Conservation (phyloP, 2,329 filamentous ascomycete species). For the Camptophora hylomeconis region DNA sequence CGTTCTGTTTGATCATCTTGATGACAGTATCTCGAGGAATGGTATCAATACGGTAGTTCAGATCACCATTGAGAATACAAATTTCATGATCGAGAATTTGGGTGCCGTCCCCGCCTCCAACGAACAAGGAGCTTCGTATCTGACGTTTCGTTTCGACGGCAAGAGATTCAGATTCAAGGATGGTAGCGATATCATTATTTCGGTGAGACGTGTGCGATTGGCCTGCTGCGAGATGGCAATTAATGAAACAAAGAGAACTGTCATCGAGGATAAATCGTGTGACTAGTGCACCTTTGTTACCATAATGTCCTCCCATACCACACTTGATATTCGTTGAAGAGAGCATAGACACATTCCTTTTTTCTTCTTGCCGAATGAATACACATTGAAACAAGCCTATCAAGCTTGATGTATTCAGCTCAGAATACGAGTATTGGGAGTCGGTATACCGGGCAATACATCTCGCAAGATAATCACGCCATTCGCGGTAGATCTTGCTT, state of each 20-base stretch:
- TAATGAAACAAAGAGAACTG: conserved; percentile 88
- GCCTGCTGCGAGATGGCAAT: conserved; percentile 91
- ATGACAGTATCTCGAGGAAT: conserved; percentile 92
- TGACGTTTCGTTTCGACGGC: conserved; percentile 55
- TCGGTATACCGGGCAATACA: conserved; percentile 76
- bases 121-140: conserved; percentile 62
- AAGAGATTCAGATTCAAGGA: conserved; percentile 69
- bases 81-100: conserved; percentile 96
- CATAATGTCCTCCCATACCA: conserved; percentile 87
- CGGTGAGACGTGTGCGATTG: conserved; percentile 81
- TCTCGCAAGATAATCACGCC: conserved; percentile 78
- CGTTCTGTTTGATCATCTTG: conserved; percentile 65
- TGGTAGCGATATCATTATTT: conserved; percentile 83
- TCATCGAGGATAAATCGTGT: conserved; percentile 91
- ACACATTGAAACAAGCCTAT: conserved; percentile 94
- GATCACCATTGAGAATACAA: conserved; percentile 88
- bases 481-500: conserved; percentile 94
- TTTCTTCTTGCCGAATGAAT: conserved; percentile 73
- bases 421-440: conserved; percentile 61
- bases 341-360: conserved; percentile 63
- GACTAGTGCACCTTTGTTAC: conserved; percentile 89
- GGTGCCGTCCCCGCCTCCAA: conserved; percentile 84
- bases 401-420: conserved; percentile 78
- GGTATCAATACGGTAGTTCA: conserved; percentile 96
- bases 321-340: conserved; percentile 78